Conservation (phyloP, 1,284 basidiomycete species). For the Trichosporon asahii region DNA sequence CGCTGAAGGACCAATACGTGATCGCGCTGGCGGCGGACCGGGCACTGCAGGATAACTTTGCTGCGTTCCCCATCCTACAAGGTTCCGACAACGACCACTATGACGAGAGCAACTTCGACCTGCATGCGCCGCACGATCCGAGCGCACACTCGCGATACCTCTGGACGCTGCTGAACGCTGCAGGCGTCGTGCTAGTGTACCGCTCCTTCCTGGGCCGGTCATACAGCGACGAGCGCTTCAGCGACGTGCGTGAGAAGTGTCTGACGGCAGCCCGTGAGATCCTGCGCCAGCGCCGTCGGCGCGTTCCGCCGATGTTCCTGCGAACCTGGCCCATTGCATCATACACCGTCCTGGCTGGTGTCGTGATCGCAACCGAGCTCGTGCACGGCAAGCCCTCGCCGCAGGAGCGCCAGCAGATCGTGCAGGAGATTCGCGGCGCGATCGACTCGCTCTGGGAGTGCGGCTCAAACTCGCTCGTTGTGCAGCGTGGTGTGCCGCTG, state of each 20-base stretch:
- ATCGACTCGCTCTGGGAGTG: slow-evolving; percentile 26
- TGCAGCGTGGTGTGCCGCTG: slow-evolving; percentile 25
- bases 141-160: slow-evolving; percentile 27
- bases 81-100: slow-evolving; percentile 19
- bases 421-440: slow-evolving; percentile 22
- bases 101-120: slow-evolving; percentile 22
- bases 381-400: slow-evolving; percentile 28
- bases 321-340: slow-evolving; percentile 35
- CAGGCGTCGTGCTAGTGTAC: slow-evolving; percentile 25
- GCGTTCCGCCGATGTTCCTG: slow-evolving; percentile 35
- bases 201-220: slow-evolving; percentile 30
- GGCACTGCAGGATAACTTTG: slow-evolving; percentile 23
- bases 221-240: slow-evolving; percentile 32
- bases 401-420: slow-evolving; percentile 18
- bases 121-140: slow-evolving; percentile 23
- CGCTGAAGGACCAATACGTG: slow-evolving; percentile 25
- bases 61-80: slow-evolving; percentile 22
- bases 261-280: slow-evolving; percentile 32
- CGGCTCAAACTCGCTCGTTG: slow-evolving; percentile 26
- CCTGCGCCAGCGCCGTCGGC: slow-evolving; percentile 25
- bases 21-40: slow-evolving; percentile 23
- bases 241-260: slow-evolving; percentile 31
- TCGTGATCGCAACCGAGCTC: slow-evolving; percentile 33
- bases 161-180: slow-evolving; percentile 23
- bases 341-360: slow-evolving; percentile 32